phyloP scores from a whole-genome alignment of 805 yeast genomes.

The Blastobotrys robertii region DNA sequence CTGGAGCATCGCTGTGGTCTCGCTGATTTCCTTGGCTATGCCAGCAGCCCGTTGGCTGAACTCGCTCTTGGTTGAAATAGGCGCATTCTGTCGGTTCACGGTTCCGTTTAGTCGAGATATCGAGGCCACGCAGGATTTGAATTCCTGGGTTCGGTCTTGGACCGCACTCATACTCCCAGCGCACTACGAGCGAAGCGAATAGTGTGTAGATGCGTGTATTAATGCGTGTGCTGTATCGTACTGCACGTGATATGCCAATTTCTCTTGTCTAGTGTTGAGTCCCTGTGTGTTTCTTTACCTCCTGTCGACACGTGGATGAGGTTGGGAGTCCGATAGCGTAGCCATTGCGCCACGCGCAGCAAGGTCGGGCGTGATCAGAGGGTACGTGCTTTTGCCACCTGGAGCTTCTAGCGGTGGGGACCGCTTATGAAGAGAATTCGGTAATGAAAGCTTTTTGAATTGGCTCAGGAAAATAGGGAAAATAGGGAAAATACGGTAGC shows the following conservation, averaged over 20 bases:
- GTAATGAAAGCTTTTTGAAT: no score
- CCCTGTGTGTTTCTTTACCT: not conserved
- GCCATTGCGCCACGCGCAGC: no score
- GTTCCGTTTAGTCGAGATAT: conserved; percentile 50
- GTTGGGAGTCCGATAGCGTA: not conserved
- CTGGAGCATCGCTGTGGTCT: conserved; percentile 69
- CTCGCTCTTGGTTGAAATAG: conserved; percentile 31
- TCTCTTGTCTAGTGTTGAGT: not conserved
- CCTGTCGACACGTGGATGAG: not conserved
- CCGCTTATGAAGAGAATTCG: no score
- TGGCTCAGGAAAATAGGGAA: no score
- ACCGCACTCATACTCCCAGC: conserved; percentile 20
- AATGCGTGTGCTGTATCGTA: no score
- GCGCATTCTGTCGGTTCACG: conserved; percentile 17
- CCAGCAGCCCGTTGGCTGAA: conserved; percentile 63
- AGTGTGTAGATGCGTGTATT: not conserved
- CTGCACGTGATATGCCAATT: no score
- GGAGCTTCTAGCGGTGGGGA: no score
- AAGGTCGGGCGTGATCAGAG: no score
- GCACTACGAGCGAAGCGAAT: not conserved
- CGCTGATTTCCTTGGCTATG: conserved; percentile 83
- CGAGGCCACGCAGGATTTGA: conserved; percentile 80
- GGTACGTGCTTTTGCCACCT: no score
- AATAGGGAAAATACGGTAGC: no score
- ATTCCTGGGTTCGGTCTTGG: conserved; percentile 85